Percentiles rank a stretch among this genome's conserved stretches.
These are phyloP conservation scores for Botrytis medusae DNA, from an alignment of 2,329 filamentous ascomycete species.

Conservation along the genomic window DNA sequence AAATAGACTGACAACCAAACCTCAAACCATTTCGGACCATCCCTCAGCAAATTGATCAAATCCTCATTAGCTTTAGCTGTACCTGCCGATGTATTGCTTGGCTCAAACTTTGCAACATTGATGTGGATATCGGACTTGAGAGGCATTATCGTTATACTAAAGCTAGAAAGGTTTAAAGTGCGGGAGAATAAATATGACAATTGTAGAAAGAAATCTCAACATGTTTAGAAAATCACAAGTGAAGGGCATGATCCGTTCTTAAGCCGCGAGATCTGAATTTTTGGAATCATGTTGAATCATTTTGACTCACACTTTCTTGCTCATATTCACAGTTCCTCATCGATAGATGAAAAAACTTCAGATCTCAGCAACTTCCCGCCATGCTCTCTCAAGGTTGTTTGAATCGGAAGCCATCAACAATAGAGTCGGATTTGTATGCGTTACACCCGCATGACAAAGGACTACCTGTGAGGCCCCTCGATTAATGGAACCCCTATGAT, in stretches of 20 bases:
- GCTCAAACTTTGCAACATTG: constrained; percentile 46
- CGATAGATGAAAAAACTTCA: not conserved
- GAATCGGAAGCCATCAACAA: constrained; percentile 21
- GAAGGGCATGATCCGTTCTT: not conserved
- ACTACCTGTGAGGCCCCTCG: constrained; percentile 5
- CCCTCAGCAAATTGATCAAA: constrained; percentile 32
- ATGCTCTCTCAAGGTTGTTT: not conserved
- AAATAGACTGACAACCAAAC: constrained; percentile 37
- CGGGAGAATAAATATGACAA: too few relatives aligned
- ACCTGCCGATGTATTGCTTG: constrained; percentile 42
- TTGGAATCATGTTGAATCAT: not conserved
- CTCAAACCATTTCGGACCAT: constrained; percentile 52
- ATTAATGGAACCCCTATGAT: not conserved
- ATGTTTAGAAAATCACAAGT: constrained; percentile 54
- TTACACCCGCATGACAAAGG: constrained; percentile 12
- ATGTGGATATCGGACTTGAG: constrained; percentile 44
- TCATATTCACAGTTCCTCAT: not conserved
- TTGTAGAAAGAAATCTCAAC: not conserved
- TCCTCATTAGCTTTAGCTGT: constrained; percentile 47
- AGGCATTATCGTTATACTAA: constrained; percentile 35
- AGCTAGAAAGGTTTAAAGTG: too few relatives aligned
- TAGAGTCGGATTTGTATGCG: not conserved
- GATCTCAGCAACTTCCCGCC: not conserved
- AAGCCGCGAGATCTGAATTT: not conserved
- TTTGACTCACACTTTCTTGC: not conserved